phyloP scores from a whole-genome alignment of 2,329 filamentous ascomycete genomes.

The Fusarium decemcellulare region DNA sequence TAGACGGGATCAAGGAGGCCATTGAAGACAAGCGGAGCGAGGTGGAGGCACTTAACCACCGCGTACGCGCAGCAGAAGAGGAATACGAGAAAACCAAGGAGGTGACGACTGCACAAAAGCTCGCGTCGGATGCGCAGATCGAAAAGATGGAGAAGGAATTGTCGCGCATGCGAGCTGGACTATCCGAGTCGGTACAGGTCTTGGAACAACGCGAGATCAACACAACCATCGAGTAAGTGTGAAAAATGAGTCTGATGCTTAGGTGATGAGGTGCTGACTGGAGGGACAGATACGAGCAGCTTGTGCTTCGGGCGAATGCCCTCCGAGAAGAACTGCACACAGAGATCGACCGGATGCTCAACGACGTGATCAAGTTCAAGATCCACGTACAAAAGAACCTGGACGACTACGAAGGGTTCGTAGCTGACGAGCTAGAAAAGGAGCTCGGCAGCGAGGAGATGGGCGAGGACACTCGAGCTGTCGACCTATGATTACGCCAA shows the following conservation, averaged over 20 bases:
- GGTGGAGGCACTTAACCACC: slow-evolving; percentile 91
- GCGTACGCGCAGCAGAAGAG: slow-evolving; percentile 88
- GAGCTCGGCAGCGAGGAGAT: slow-evolving; percentile 78
- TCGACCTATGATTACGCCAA: slow-evolving; percentile 54
- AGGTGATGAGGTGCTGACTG: slow-evolving; percentile 24
- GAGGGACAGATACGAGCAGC: slow-evolving; percentile 82
- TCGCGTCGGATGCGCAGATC: slow-evolving; percentile 91
- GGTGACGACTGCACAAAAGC: slow-evolving; percentile 86
- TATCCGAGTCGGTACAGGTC: slow-evolving; percentile 89
- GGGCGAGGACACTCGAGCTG: slow-evolving; percentile 66
- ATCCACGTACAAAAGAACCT: slow-evolving; percentile 94
- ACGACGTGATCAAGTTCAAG: slow-evolving; percentile 99
- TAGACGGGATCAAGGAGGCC: slow-evolving; percentile 95
- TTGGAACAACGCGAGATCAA: slow-evolving; percentile 98
- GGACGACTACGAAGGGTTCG: slow-evolving; percentile 95
- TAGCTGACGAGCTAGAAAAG: slow-evolving; percentile 92
- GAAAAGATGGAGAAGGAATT: slow-evolving; percentile 99
- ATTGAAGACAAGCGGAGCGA: slow-evolving; percentile 96
- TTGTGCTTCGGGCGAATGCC: slow-evolving; percentile 85
- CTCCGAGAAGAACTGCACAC: slow-evolving; percentile 98
- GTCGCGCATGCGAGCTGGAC: slow-evolving; percentile 88
- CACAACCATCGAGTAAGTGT: slow-evolving; percentile 90
- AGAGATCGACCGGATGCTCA: slow-evolving; percentile 94
- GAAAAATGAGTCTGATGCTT: not conserved
- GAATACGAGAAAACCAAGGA: slow-evolving; percentile 96